A percentile compares a stretch with the other conserved stretches of the same genome.
Evolutionary conservation across 805 yeast genomes (phyloP).

Genomic region (Blastobotrys americana): DNA sequence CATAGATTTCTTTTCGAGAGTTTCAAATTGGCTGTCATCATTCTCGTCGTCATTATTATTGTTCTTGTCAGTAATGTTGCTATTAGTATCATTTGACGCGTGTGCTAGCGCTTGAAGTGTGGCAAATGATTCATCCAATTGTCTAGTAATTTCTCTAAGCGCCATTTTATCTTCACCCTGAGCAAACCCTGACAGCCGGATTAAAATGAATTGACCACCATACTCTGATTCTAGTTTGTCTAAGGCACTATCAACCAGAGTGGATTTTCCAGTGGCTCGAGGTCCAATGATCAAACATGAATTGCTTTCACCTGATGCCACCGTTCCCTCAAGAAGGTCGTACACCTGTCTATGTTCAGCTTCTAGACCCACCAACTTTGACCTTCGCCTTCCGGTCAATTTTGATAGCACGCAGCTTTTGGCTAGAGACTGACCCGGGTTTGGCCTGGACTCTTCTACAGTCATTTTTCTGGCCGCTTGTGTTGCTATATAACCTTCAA

Average conservation of each 20-base stretch:
- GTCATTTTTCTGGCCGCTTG: neutral
- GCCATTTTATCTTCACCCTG: slow-evolving; percentile 75
- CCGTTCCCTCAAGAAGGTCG: slow-evolving; percentile 53
- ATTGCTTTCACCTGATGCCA: slow-evolving; percentile 66
- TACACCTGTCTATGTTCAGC: slow-evolving; percentile 43
- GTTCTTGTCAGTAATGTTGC: slow-evolving; percentile 18
- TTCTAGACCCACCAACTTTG: slow-evolving; percentile 33
- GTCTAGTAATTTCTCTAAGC: slow-evolving; percentile 77
- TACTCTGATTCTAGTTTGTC: slow-evolving; percentile 36
- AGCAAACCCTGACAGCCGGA: slow-evolving; percentile 60
- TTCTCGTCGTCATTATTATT: slow-evolving; percentile 5
- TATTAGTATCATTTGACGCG: slow-evolving; percentile 20
- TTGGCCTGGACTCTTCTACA: too few species aligned
- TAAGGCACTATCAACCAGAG: slow-evolving; percentile 53
- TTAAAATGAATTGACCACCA: slow-evolving; percentile 45
- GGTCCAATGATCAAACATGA: slow-evolving; percentile 79
- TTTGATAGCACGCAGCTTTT: slow-evolving; percentile 27
- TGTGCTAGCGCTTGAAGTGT: slow-evolving; percentile 10
- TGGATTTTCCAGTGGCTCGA: slow-evolving; percentile 66
- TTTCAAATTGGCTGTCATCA: slow-evolving; percentile 18
- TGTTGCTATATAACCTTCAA: slow-evolving; percentile 1
- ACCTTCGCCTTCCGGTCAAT: slow-evolving; percentile 23
- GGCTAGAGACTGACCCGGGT: too few species aligned
- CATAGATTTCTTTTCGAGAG: slow-evolving; percentile 27
- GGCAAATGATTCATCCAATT: slow-evolving; percentile 47